Evolutionary conservation across 495 filamentous ascomycete species (phyloP).

Genomic region (Annulohypoxylon bovei): DNA sequence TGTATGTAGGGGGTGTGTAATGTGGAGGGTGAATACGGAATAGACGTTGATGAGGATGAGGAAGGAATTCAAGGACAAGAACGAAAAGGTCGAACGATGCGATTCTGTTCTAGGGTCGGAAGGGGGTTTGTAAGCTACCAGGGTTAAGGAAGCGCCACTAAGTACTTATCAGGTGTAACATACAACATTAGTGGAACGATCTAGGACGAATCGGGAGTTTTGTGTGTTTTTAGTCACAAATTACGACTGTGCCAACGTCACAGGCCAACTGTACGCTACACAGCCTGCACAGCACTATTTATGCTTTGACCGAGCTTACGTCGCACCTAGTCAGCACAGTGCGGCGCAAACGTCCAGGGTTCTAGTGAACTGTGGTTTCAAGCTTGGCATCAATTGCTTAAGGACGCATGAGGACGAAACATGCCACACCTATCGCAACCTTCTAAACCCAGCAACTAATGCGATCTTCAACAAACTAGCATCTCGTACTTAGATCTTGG

Average conservation of each 20-base stretch:
- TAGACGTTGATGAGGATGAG: slow-evolving; percentile 7
- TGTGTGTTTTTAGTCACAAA: background rate
- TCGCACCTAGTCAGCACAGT: slow-evolving; percentile 17
- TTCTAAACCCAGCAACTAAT: slow-evolving; percentile 25
- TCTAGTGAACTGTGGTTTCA: slow-evolving; percentile 11
- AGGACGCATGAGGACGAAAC: slow-evolving; percentile 7
- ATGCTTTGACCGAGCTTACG: slow-evolving; percentile 12
- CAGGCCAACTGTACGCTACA: background rate
- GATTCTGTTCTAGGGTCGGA: slow-evolving; percentile 28
- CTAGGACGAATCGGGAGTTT: slow-evolving; percentile 30
- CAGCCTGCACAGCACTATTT: background rate
- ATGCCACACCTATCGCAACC: slow-evolving; percentile 9
- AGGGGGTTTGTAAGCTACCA: slow-evolving; percentile 35
- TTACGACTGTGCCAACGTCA: background rate
- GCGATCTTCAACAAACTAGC: slow-evolving; percentile 5
- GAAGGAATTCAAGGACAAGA: slow-evolving; percentile 25
- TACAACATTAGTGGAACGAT: slow-evolving; percentile 12
- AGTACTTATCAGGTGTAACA: background rate
- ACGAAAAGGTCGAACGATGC: slow-evolving; percentile 37
- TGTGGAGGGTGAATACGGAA: slow-evolving; percentile 7
- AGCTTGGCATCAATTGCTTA: slow-evolving; percentile 5
- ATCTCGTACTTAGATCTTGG: background rate
- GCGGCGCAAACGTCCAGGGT: slow-evolving; percentile 1
- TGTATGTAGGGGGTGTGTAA: background rate
- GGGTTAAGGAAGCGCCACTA: background rate